Conservation (phyloP, 2,329 filamentous ascomycete species). For the Metarhizium rileyi region DNA sequence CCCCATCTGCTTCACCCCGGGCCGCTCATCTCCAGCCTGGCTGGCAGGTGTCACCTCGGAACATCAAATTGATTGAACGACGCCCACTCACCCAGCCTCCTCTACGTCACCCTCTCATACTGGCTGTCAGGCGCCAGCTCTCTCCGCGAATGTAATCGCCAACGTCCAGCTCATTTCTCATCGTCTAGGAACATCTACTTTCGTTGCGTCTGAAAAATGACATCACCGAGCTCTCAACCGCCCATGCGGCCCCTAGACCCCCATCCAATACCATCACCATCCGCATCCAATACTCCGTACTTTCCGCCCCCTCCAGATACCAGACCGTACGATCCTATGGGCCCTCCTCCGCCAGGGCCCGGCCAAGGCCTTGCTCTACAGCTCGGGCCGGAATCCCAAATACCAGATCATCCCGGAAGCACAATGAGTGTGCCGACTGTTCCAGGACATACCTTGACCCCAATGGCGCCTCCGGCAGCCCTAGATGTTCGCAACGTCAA, state of each 20-base stretch:
- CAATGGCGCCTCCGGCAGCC: slow-evolving; percentile 12
- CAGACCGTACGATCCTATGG: background rate
- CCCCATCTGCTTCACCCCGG: no score
- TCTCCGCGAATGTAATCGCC: background rate
- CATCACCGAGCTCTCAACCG: slow-evolving; percentile 8
- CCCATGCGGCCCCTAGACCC: slow-evolving; percentile 18
- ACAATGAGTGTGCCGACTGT: slow-evolving; percentile 11
- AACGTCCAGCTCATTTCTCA: background rate
- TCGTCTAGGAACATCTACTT: background rate
- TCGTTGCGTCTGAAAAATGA: background rate
- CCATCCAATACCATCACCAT: slow-evolving; percentile 15
- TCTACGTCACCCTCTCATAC: background rate
- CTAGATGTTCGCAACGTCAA: slow-evolving; percentile 20
- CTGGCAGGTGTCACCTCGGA: no score
- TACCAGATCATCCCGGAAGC: slow-evolving; percentile 14
- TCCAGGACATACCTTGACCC: slow-evolving; percentile 11
- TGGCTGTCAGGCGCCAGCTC: background rate
- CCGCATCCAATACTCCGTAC: slow-evolving; percentile 8
- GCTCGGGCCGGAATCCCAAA: slow-evolving; percentile 12
- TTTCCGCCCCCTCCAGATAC: slow-evolving; percentile 10
- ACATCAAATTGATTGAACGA: background rate
- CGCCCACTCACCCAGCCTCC: background rate
- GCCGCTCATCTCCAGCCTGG: no score
- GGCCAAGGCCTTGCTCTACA: slow-evolving; percentile 11
- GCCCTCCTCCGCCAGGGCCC: background rate